Percentiles rank a stretch among this genome's conserved stretches.
These are phyloP conservation scores for Conringia planisiliqua DNA, from an alignment of 345 rosid species.

Conservation along the genomic window DNA sequence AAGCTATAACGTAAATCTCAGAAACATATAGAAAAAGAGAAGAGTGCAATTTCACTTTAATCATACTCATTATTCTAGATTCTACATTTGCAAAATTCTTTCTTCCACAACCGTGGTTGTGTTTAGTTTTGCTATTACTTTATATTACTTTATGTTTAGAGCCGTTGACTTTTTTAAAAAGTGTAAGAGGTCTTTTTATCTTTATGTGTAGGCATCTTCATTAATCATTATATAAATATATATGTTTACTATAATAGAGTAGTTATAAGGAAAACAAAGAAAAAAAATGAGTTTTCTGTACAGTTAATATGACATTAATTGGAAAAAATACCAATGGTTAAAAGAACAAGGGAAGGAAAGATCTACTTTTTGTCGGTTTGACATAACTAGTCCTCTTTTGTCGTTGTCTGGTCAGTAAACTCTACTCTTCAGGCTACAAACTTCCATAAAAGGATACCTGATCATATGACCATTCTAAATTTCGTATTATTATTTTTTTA, in stretches of 20 bases:
- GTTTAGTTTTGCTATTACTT: neutral
- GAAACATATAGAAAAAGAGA: neutral
- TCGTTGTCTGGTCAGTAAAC: constrained; percentile 3
- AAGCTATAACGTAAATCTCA: neutral
- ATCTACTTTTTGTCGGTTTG: constrained; percentile 22
- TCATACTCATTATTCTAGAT: neutral
- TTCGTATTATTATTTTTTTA: neutral
- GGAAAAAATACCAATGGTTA: neutral
- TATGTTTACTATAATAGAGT: neutral
- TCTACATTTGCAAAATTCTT: neutral
- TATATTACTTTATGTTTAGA: neutral
- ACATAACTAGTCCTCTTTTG: constrained; percentile 6
- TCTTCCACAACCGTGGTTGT: neutral
- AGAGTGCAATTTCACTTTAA: neutral
- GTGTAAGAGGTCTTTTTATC: neutral
- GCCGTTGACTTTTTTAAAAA: neutral
- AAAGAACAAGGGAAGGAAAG: neutral
- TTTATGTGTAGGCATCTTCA: neutral
- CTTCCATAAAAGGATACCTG: neutral
- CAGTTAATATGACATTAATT: neutral
- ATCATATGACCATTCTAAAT: constrained; percentile 6
- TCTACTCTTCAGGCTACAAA: neutral
- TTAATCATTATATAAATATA: neutral
- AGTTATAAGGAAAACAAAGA: neutral
- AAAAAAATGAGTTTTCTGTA: neutral